Evolutionary conservation across 208 protist species (phyloP).

Genomic region (Trypanosoma theileri): DNA sequence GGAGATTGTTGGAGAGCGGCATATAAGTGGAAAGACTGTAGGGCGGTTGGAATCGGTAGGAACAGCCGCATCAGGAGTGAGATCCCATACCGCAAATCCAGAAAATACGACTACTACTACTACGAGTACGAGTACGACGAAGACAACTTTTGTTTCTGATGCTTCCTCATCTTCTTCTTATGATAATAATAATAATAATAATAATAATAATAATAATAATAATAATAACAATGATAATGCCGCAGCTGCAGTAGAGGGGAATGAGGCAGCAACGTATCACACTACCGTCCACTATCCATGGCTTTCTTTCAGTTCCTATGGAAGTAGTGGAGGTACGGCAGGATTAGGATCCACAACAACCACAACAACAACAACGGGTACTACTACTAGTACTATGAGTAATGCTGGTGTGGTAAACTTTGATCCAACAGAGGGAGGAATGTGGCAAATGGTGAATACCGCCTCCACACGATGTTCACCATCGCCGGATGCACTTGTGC

Average conservation of each 20-base stretch:
- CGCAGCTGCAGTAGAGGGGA: neutral
- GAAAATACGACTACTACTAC: neutral
- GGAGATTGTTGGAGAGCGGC: conserved; percentile 24
- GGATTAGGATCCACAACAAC: neutral
- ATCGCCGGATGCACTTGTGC: conserved; percentile 57
- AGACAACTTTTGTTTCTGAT: neutral
- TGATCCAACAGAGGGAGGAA: conserved; percentile 72
- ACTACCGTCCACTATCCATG: conserved; percentile 37
- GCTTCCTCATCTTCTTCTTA: neutral
- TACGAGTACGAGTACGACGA: neutral
- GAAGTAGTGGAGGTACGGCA: neutral
- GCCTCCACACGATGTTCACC: conserved; percentile 61
- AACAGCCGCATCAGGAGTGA: no score
- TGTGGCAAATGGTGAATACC: conserved; percentile 73
- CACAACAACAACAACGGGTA: neutral
- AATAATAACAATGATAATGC: neutral
- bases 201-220: neutral
- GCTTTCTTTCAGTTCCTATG: neutral
- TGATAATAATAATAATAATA: neutral
- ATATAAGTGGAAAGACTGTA: neutral
- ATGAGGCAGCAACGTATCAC: conserved; percentile 20
- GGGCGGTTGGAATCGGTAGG: no score
- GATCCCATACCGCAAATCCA: no score
- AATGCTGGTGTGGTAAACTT: conserved; percentile 19
- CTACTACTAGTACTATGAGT: neutral